Evolutionary conservation across 1,139 yeast genomes (phyloP).

Genomic region (Kurtzmaniella quercitrusa): DNA sequence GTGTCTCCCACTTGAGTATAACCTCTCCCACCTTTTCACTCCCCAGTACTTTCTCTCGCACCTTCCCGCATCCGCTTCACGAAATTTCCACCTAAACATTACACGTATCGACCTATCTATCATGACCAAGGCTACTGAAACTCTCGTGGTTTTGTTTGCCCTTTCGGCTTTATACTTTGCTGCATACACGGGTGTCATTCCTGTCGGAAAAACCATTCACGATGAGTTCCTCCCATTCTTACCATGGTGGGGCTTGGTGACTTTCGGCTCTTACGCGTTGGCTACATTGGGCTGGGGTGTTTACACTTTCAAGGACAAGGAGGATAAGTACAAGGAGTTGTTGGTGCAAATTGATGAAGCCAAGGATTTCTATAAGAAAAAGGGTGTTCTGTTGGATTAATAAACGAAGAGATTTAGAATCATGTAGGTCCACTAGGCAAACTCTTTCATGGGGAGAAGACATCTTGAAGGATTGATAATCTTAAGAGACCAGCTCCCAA

Average conservation of each 20-base stretch:
- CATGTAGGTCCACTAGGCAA: too few species aligned
- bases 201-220: conserved; percentile 47
- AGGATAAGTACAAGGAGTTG: conserved; percentile 63
- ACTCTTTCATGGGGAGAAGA: too few species aligned
- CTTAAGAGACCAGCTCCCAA: too few species aligned
- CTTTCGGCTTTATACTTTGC: conserved; percentile 53
- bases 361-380: conserved; percentile 50
- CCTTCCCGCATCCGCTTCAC: too few species aligned
- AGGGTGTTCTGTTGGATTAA: conserved; percentile 54
- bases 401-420: conserved; percentile 4
- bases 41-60: not conserved
- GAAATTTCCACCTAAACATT: not conserved
- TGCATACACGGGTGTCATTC: conserved; percentile 50
- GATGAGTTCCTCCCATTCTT: conserved; percentile 58
- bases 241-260: conserved; percentile 70
- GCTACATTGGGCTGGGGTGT: conserved; percentile 72
- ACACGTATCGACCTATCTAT: not conserved
- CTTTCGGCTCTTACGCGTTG: conserved; percentile 72
- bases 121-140: conserved; percentile 73
- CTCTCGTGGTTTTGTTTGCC: conserved; percentile 46
- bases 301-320: conserved; percentile 68
- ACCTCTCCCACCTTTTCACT: not conserved
- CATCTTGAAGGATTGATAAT: too few species aligned
- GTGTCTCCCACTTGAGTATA: not conserved
- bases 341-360: conserved; percentile 65